Evolutionary conservation across 345 rosid species (phyloP).

Genomic region (Salix arbutifolia): DNA sequence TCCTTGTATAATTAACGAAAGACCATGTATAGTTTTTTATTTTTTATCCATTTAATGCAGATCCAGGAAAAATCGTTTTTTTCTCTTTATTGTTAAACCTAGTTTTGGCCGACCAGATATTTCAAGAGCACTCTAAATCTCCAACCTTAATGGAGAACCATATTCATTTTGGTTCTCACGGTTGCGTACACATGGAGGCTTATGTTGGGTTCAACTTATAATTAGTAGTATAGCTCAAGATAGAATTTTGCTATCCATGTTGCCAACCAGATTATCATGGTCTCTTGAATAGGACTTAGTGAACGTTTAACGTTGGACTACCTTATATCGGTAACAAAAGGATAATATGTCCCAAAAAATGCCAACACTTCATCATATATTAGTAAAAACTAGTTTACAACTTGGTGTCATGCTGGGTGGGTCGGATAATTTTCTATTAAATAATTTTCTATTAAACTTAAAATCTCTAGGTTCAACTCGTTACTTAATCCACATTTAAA

Average conservation of each 20-base stretch:
- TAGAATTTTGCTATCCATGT: conserved; percentile 24
- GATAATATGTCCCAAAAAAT: background rate
- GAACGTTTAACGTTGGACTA: background rate
- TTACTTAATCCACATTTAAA: rapidly evolving
- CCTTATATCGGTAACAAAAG: background rate
- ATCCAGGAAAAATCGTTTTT: background rate
- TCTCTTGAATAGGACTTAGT: background rate
- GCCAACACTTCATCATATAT: background rate
- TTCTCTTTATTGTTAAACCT: background rate
- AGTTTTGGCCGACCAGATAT: conserved; percentile 33
- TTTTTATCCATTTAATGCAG: background rate
- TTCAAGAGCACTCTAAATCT: background rate
- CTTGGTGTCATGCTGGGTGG: no score
- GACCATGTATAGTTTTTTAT: background rate
- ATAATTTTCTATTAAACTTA: no score
- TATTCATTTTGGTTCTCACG: conserved; percentile 5
- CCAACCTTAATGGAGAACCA: conserved; percentile 23
- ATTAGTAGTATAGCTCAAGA: conserved; percentile 10
- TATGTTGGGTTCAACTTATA: conserved; percentile 16
- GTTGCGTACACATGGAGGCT: conserved; percentile 18
- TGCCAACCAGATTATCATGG: conserved; percentile 39
- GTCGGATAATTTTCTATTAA: no score
- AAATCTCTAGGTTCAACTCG: no score
- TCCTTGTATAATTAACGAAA: background rate
- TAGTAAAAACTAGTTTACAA: no score